Percentiles rank a stretch among this genome's conserved stretches.
phyloP scores from a whole-genome alignment of 2,329 filamentous ascomycete genomes.

The Paecilomyces variotii region DNA sequence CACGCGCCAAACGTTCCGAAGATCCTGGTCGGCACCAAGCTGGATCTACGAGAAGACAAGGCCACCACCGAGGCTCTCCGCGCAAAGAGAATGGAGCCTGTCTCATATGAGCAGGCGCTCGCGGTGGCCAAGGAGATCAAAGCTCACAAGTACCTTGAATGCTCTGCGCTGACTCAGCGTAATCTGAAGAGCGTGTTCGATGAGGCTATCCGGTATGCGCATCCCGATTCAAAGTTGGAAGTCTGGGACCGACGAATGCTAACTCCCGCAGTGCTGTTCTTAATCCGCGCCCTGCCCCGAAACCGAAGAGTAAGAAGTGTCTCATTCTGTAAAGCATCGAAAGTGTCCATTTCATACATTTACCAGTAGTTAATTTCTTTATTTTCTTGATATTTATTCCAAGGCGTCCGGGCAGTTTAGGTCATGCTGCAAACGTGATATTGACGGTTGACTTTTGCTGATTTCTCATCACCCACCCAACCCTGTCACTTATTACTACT shows the following conservation, averaged over 20 bases:
- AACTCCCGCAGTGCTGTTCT: constrained; percentile 35
- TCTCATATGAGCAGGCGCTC: constrained; percentile 86
- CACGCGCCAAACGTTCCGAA: constrained; percentile 93
- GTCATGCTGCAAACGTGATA: neutral
- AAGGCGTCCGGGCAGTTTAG: constrained; percentile 1
- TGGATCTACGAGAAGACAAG: constrained; percentile 86
- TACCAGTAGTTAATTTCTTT: neutral
- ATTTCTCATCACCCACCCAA: neutral
- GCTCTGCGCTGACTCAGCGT: constrained; percentile 90
- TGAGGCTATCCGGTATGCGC: constrained; percentile 84
- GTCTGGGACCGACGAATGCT: neutral
- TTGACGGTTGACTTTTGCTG: neutral
- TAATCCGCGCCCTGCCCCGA: constrained; percentile 38
- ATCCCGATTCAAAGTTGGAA: neutral
- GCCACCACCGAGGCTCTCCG: constrained; percentile 73
- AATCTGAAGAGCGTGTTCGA: constrained; percentile 99
- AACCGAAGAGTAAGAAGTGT: constrained; percentile 41
- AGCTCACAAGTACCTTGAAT: constrained; percentile 96
- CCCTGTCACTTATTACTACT: neutral
- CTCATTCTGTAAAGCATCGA: constrained; percentile 33
- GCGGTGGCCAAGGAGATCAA: constrained; percentile 87
- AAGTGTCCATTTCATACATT: neutral
- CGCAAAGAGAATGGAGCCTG: constrained; percentile 93
- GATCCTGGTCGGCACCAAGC: constrained; percentile 93
- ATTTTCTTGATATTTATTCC: neutral